A percentile compares a stretch with the other conserved stretches of the same genome.
phyloP scores from a whole-genome alignment of 306 rosid genomes.

The Medicago truncatula region MtrunA17r5.0-ANR NC_053045.1:40931501-40932000 shows the following conservation, averaged over 20 bases:
- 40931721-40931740: no score
- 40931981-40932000: slow-evolving; percentile 24
- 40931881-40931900: slow-evolving; percentile 15
- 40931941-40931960: slow-evolving; percentile 4
- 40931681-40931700: no score
- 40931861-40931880: slow-evolving; percentile 20
- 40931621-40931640: not conserved
- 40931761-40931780: no score
- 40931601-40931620: not conserved
- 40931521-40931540: slow-evolving; percentile 14
- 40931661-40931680: no score
- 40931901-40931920: slow-evolving; percentile 9
- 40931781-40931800: not conserved
- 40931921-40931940: slow-evolving; percentile 10
- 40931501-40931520: slow-evolving; percentile 19
- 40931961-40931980: slow-evolving; percentile 21
- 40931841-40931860: slow-evolving; percentile 26
- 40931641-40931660: no score
- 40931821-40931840: slow-evolving; percentile 12
- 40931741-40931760: no score
- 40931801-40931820: not conserved
- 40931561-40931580: slow-evolving; percentile 7
- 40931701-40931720: no score
- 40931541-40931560: slow-evolving; percentile 2
- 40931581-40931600: not conserved